These are phyloP conservation scores for Ophiostoma sp. DNA, from an alignment of 2,329 filamentous ascomycete genomes.

Conservation along the genomic window DNA sequence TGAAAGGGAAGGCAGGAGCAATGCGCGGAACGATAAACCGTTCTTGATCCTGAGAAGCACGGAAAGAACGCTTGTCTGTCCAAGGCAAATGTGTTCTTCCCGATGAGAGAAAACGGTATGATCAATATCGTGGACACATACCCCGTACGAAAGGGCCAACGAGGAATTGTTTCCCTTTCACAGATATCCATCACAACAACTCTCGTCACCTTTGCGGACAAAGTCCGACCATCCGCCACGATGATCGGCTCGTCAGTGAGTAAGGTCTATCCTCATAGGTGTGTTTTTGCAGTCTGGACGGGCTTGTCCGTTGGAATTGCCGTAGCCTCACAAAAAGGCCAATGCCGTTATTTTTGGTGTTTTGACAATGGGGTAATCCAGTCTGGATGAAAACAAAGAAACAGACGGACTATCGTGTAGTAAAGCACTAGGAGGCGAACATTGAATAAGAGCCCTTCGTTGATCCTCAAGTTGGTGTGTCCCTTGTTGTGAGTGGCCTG, in stretches of 20 bases:
- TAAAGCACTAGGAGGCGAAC: neutral
- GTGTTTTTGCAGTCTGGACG: neutral
- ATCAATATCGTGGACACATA: neutral
- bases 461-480: neutral
- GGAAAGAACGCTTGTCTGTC: neutral
- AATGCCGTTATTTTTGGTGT: neutral
- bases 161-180: neutral
- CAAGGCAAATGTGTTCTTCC: neutral
- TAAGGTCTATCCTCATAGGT: neutral
- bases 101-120: neutral
- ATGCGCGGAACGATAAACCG: neutral
- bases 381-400: neutral
- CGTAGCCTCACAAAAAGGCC: neutral
- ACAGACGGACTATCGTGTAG: neutral
- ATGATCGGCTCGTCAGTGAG: neutral
- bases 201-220: neutral
- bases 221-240: neutral
- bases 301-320: neutral
- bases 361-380: neutral
- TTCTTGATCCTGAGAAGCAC: neutral
- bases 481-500: neutral
- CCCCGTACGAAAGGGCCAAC: neutral
- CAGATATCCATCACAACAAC: neutral
- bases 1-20: neutral
- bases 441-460: slow-evolving; percentile 8